phyloP scores from a whole-genome alignment of 2,329 filamentous ascomycete species.

The Periconia sp. region DNA sequence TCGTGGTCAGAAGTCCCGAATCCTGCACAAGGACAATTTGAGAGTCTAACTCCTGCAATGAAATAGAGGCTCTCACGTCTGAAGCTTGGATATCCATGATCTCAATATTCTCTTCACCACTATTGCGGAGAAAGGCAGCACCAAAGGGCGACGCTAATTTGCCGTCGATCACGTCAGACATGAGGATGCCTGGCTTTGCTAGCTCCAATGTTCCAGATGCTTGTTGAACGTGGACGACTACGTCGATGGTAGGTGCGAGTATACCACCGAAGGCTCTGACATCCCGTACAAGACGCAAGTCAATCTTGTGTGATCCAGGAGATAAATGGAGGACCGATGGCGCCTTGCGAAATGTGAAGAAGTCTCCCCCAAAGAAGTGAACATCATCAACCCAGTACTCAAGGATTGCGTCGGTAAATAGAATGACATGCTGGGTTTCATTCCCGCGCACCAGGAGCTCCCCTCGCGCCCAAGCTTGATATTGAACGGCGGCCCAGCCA shows the following conservation, averaged over 20 bases:
- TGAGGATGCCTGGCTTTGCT: constrained; percentile 46
- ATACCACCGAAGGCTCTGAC: constrained; percentile 62
- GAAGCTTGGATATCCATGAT: constrained; percentile 38
- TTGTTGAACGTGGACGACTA: constrained; percentile 37
- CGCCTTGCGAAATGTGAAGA: constrained; percentile 58
- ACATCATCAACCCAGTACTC: constrained; percentile 60
- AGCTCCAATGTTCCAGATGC: constrained; percentile 37
- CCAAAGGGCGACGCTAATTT: constrained; percentile 54
- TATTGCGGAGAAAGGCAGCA: constrained; percentile 59
- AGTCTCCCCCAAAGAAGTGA: constrained; percentile 64
- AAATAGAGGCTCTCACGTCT: constrained; percentile 32
- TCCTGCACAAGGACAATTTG: constrained; percentile 20
- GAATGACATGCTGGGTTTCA: constrained; percentile 42
- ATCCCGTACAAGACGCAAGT: constrained; percentile 61
- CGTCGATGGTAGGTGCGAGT: constrained; percentile 53
- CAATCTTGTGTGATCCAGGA: constrained; percentile 58
- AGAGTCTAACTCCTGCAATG: constrained; percentile 8
- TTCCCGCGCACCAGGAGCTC: constrained; percentile 48
- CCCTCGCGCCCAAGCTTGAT: constrained; percentile 64
- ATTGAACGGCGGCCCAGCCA: constrained; percentile 65
- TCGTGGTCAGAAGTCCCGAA: constrained; percentile 15
- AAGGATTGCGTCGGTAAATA: constrained; percentile 57
- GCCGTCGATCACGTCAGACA: constrained; percentile 60
- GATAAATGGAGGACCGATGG: constrained; percentile 57
- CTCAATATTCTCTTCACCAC: constrained; percentile 40